Evolutionary conservation across 768 basidiomycete species (phyloP).

Genomic region (Panaeolus papilionaceus): DNA sequence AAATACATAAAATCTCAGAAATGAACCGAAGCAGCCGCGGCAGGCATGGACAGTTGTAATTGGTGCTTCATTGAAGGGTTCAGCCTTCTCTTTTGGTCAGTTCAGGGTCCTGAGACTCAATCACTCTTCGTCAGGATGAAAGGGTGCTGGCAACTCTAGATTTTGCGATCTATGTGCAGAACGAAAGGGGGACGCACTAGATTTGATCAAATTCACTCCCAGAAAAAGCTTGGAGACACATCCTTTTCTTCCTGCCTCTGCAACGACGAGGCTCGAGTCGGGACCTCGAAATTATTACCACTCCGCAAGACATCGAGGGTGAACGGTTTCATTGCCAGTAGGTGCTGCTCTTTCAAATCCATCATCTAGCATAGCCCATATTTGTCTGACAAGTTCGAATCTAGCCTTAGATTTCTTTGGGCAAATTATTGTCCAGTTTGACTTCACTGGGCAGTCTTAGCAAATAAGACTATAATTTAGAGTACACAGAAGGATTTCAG

Average conservation of each 20-base stretch:
- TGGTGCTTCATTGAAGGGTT: conserved; percentile 13
- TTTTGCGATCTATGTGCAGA: conserved; percentile 8
- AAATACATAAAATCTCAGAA: background rate
- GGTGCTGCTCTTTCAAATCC: background rate
- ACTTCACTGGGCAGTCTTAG: background rate
- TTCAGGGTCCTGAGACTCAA: conserved; percentile 12
- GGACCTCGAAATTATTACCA: background rate
- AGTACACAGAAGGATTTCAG: background rate
- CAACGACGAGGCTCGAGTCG: background rate
- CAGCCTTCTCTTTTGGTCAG: conserved; percentile 7
- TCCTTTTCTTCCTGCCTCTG: background rate
- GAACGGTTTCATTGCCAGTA: conserved; percentile 1
- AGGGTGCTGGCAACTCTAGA: conserved; percentile 14
- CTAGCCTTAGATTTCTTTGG: background rate
- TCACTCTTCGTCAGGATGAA: conserved; percentile 11
- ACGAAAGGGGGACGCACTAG: background rate
- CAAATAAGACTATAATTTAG: background rate
- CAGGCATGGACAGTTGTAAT: conserved; percentile 8
- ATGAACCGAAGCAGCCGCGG: conserved; percentile 15
- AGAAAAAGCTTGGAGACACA: background rate
- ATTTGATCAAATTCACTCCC: conserved; percentile 11
- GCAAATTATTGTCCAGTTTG: background rate
- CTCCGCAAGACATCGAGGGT: background rate
- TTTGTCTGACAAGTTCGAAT: background rate
- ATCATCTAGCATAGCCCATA: background rate